Conservation (phyloP, 1,139 yeast genomes). For the Casaregolazyma lundiana region DNA sequence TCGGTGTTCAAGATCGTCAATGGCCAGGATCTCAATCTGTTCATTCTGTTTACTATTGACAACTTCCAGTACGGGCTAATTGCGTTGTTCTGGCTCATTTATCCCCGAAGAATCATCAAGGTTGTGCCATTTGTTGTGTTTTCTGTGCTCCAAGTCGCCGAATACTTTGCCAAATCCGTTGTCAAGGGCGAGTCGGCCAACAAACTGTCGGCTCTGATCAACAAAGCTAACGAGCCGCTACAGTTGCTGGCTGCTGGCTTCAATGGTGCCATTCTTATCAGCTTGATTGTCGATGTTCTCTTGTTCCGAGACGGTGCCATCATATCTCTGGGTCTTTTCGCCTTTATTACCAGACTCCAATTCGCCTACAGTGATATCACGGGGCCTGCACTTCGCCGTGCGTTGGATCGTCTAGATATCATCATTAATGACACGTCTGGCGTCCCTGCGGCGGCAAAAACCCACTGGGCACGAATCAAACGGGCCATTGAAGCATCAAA, state of each 20-base stretch:
- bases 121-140: constrained; percentile 60
- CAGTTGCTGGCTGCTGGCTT: constrained; percentile 62
- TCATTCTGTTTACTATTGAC: constrained; percentile 48
- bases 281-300: constrained; percentile 49
- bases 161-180: constrained; percentile 54
- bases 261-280: constrained; percentile 53
- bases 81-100: constrained; percentile 53
- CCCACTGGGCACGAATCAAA: constrained; percentile 56
- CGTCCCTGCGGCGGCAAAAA: constrained; percentile 55
- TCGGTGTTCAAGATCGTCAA: constrained; percentile 52
- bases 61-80: constrained; percentile 56
- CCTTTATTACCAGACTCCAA: constrained; percentile 66
- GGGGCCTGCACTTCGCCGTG: constrained; percentile 55
- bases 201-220: constrained; percentile 43
- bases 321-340: constrained; percentile 51
- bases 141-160: constrained; percentile 65
- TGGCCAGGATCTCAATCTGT: constrained; percentile 32
- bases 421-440: constrained; percentile 35
- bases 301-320: constrained; percentile 63
- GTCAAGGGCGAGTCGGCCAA: constrained; percentile 52
- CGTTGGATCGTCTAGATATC: constrained; percentile 42
- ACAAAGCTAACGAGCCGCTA: constrained; percentile 55
- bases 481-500: constrained; percentile 26
- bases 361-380: constrained; percentile 68
- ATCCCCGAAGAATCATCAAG: constrained; percentile 49